Conservation (phyloP, 441 rosid genomes). For the Biscutella laevigata region DNA sequence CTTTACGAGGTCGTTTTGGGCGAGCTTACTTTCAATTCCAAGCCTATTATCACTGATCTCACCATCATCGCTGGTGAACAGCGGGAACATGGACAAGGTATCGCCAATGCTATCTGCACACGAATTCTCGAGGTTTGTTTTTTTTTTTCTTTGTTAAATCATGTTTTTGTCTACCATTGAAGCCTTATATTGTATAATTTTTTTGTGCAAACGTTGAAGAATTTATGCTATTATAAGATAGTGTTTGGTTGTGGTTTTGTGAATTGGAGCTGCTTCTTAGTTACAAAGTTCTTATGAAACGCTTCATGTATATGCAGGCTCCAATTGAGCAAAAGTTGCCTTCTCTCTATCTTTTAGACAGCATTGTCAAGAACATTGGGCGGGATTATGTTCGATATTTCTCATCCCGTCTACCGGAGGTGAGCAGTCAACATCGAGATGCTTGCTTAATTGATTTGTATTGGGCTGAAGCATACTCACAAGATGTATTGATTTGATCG, state of each 20-base stretch:
- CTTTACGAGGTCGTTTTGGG: slow-evolving; percentile 56
- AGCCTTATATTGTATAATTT: not conserved
- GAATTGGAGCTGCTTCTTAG: not conserved
- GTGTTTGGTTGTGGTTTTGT: not conserved
- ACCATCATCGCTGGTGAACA: slow-evolving; percentile 93
- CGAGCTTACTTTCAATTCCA: slow-evolving; percentile 80
- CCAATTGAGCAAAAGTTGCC: slow-evolving; percentile 87
- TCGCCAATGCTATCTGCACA: slow-evolving; percentile 77
- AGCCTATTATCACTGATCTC: slow-evolving; percentile 94
- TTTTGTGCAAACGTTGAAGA: not conserved
- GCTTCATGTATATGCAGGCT: slow-evolving; percentile 39
- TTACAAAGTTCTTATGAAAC: not conserved
- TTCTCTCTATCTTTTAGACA: slow-evolving; percentile 84
- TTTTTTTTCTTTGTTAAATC: not conserved
- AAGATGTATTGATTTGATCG: not conserved
- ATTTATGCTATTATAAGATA: not conserved
- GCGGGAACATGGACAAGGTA: slow-evolving; percentile 67
- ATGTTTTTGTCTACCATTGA: not conserved
- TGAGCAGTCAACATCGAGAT: slow-evolving; percentile 31
- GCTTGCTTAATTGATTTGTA: not conserved
- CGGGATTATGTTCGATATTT: slow-evolving; percentile 63
- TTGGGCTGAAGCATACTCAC: slow-evolving; percentile 7
- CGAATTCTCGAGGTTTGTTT: slow-evolving; percentile 75
- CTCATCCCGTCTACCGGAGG: slow-evolving; percentile 84
- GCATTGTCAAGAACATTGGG: slow-evolving; percentile 88